Base-by-base conservation (phyloP, 768 basidiomycete species). In the Antrodiella citrinella region DNA sequence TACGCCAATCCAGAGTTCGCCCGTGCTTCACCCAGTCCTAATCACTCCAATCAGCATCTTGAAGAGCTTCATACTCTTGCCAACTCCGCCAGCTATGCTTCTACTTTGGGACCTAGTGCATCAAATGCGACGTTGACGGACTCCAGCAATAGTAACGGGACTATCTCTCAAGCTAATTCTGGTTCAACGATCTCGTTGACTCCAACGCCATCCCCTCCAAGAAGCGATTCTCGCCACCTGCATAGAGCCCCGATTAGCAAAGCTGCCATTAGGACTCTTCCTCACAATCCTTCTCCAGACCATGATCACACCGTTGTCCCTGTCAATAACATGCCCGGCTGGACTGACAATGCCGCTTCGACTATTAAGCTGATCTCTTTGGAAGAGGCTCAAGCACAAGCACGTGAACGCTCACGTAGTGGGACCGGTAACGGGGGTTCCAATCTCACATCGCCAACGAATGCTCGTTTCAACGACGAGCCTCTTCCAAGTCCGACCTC, bases 1-100 rank as follows among this genome's bases (percentile, higher is more conserved):
- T 91, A 88, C 62, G 88, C 88, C 47, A 88, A 90, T 57, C 86
- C 87, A 5, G 83, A 88, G 54, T 68, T 86, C 42, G 76, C 76
- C 25, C 54, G 54, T 19, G 7, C 35, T 5, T 47, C 40, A 25
- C 11, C 48, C n/a, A 44, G 19, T 21, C 48, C 7, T 7, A 48
- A 2, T 21, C 45, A 13, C 47, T 22, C 54, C 3, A 22, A 46
- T n/a, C 54, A 45, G 9, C 47, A 44, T 11, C 25, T 52, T 38
- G 52, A 56, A 40, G 55, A 56, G 21, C 42, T 48, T 15, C 55
- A 54, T 18, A 40, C 42, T 13, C 35, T 53, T 7, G 43, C 38
- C 12, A 25, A 26, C 20, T 60, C 25, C 63, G 63, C 30, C 30
- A 35, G 30, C 15, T 35, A 35, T 15, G 30, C 30, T 7, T 35